These are phyloP conservation scores for Cladobotryum protrusum DNA, from an alignment of 2,329 filamentous ascomycete genomes.

Conservation along the genomic window DNA sequence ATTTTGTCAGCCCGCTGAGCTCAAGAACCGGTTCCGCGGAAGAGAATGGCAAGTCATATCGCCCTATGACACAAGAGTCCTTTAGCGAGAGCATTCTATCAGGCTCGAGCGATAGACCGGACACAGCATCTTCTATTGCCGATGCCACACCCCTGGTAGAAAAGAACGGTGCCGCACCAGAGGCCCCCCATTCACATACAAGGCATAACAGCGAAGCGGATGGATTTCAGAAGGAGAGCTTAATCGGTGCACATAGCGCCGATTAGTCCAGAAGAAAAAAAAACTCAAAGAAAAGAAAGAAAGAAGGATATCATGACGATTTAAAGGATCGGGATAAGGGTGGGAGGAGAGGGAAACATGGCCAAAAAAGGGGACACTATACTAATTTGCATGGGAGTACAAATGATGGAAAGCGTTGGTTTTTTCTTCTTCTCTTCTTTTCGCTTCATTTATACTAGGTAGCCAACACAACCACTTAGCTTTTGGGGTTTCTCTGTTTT, in stretches of 20 bases:
- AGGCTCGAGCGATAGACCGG: slow-evolving; percentile 24
- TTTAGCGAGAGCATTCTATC: slow-evolving; percentile 42
- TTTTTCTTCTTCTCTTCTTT: too few relatives aligned
- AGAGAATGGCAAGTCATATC: slow-evolving; percentile 2
- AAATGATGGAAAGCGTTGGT: too few relatives aligned
- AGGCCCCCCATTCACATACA: neutral
- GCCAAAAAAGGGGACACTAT: too few relatives aligned
- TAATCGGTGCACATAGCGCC: slow-evolving; percentile 3
- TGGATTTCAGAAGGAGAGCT: slow-evolving; percentile 7
- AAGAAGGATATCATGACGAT: neutral
- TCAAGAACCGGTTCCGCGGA: slow-evolving; percentile 24
- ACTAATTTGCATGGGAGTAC: too few relatives aligned
- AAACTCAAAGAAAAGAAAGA: neutral
- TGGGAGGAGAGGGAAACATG: neutral
- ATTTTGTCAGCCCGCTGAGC: slow-evolving; percentile 27
- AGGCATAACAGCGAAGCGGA: neutral
- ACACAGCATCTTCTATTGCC: slow-evolving; percentile 14
- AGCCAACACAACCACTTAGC: too few relatives aligned
- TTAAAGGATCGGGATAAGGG: neutral
- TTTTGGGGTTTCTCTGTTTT: neutral
- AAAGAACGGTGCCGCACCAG: neutral
- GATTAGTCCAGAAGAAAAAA: neutral
- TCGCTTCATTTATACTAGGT: too few relatives aligned
- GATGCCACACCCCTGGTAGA: slow-evolving; percentile 2
- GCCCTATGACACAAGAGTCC: slow-evolving; percentile 35